A percentile compares a stretch with the other conserved stretches of the same genome.
Evolutionary conservation across 352 stramenopile species (phyloP).

Genomic region (Pythium phragmiticola): DNA sequence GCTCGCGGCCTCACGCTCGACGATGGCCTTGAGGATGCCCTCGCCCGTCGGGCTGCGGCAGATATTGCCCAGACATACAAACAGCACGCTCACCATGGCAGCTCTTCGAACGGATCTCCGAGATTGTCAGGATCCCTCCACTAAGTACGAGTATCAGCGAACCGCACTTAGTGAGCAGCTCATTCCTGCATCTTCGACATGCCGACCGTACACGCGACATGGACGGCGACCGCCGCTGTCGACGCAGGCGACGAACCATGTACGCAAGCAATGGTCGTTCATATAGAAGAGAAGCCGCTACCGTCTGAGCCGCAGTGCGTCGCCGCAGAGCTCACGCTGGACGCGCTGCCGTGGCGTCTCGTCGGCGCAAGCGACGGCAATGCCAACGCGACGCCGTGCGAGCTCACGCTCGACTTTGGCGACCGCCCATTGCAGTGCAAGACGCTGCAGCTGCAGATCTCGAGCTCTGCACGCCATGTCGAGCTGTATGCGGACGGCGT

Average conservation of each 20-base stretch:
- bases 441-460: conserved; percentile 47
- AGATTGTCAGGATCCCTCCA: not conserved
- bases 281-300: conserved; percentile 14
- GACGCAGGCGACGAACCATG: not conserved
- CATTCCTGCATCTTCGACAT: not conserved
- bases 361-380: not conserved
- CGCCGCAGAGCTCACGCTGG: conserved; percentile 17
- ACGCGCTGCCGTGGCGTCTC: conserved; percentile 22
- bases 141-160: conserved; percentile 15
- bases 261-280: not conserved
- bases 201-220: conserved; percentile 1
- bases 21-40: conserved; percentile 83
- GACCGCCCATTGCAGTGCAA: conserved; percentile 39
- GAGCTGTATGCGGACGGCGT: conserved; percentile 60
- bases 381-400: conserved; percentile 26
- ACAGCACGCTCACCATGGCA: conserved; percentile 71
- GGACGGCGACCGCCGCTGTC: conserved; percentile 1
- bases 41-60: conserved; percentile 83
- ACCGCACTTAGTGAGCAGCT: conserved; percentile 20
- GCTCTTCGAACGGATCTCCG: not conserved
- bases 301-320: conserved; percentile 6
- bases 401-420: conserved; percentile 45
- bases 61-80: conserved; percentile 91
- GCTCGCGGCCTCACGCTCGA: conserved; percentile 32
- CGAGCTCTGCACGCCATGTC: conserved; percentile 67